Conservation (phyloP, 306 rosid genomes). For the Corylus heterophylla region DNA sequence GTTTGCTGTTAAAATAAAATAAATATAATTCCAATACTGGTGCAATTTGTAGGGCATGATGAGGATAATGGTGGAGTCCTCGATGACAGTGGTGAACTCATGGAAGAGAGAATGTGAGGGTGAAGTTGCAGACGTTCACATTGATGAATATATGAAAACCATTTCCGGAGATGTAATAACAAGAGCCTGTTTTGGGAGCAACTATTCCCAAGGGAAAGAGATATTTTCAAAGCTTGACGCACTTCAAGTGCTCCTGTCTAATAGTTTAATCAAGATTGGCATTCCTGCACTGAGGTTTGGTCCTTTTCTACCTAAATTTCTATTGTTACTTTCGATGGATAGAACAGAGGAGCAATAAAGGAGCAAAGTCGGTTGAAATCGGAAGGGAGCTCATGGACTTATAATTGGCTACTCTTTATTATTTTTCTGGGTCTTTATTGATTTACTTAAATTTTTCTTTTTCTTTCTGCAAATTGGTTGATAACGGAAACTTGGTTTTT, state of each 20-base stretch:
- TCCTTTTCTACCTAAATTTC: too few species aligned
- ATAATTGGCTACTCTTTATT: too few species aligned
- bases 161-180: constrained; percentile 37
- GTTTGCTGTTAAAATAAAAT: too few species aligned
- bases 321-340: too few species aligned
- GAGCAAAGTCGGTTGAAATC: too few species aligned
- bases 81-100: constrained; percentile 20
- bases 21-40: background rate
- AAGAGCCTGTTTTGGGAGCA: constrained; percentile 41
- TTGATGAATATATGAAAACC: constrained; percentile 26
- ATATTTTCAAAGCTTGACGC: constrained; percentile 20
- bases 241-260: constrained; percentile 12
- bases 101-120: constrained; percentile 23
- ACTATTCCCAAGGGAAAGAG: constrained; percentile 20
- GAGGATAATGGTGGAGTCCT: constrained; percentile 19
- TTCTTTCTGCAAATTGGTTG: too few species aligned
- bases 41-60: constrained; percentile 22
- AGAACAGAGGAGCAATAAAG: too few species aligned
- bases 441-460: too few species aligned
- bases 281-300: constrained; percentile 26
- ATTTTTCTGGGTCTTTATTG: too few species aligned
- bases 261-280: background rate
- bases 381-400: too few species aligned
- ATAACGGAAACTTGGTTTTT: too few species aligned
- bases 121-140: constrained; percentile 16